A percentile compares a stretch with the other conserved stretches of the same genome.
Evolutionary conservation across 2,329 filamentous ascomycete genomes (phyloP).

Genomic region (Orbilia blumenaviensis): DNA sequence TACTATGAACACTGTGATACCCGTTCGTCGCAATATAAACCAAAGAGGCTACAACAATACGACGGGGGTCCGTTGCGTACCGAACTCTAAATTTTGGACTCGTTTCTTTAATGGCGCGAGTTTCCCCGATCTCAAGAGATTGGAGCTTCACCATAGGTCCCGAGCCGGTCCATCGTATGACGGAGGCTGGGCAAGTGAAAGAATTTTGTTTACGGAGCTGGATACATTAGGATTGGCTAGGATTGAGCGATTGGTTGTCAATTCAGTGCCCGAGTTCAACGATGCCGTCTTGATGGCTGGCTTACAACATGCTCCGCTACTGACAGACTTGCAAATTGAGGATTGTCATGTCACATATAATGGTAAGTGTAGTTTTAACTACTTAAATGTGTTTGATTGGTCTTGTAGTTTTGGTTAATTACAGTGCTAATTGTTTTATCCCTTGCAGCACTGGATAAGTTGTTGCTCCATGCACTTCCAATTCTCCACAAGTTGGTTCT

Average conservation of each 20-base stretch:
- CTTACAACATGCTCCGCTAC: slow-evolving; percentile 53
- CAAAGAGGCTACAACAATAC: slow-evolving; percentile 17
- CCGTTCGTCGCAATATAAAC: slow-evolving; percentile 49
- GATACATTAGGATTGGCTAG: slow-evolving; percentile 55
- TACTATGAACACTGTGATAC: slow-evolving; percentile 52
- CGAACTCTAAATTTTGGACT: slow-evolving; percentile 56
- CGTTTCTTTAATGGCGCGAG: slow-evolving; percentile 56
- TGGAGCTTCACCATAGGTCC: slow-evolving; percentile 54
- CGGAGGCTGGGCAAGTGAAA: slow-evolving; percentile 2
- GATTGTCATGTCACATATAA: slow-evolving; percentile 53
- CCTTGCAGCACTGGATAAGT: slow-evolving; percentile 35
- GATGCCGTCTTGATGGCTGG: slow-evolving; percentile 56
- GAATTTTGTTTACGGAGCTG: slow-evolving; percentile 45
- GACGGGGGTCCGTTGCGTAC: slow-evolving; percentile 30
- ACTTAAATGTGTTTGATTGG: not conserved
- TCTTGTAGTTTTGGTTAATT: not conserved
- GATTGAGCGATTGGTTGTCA: slow-evolving; percentile 55
- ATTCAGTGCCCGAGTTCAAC: slow-evolving; percentile 56
- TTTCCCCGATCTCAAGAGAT: slow-evolving; percentile 55
- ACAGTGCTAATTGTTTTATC: slow-evolving; percentile 1
- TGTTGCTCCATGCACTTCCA: slow-evolving; percentile 51
- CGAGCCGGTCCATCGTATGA: slow-evolving; percentile 8
- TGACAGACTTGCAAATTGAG: slow-evolving; percentile 55
- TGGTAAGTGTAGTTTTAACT: slow-evolving; percentile 22
- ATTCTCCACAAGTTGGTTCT: slow-evolving; percentile 55